Evolutionary conservation across 2,329 filamentous ascomycete genomes (phyloP).

Genomic region (Hirsutella rhossiliensis): DNA sequence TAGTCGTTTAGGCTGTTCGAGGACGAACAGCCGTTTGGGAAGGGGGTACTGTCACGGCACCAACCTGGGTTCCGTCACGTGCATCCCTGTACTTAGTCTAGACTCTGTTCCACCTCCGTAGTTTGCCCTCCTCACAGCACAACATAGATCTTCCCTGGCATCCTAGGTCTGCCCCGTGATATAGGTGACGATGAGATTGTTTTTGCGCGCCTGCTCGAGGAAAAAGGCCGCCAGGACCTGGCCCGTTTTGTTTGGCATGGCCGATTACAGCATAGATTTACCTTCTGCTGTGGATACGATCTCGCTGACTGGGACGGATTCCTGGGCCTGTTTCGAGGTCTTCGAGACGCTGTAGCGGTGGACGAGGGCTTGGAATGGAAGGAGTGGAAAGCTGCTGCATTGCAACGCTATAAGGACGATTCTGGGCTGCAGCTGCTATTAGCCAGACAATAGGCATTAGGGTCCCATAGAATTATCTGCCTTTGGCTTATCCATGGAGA

Average conservation of each 20-base stretch:
- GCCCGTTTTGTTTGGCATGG: constrained; percentile 23
- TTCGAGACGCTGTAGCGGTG: constrained; percentile 20
- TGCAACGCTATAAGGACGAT: constrained; percentile 21
- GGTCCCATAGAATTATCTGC: no score
- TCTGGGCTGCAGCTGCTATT: constrained; percentile 8
- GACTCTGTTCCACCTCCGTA: no score
- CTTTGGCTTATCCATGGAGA: no score
- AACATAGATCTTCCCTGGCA: no score
- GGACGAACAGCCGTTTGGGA: no score
- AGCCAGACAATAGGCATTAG: no score
- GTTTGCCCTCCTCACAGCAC: no score
- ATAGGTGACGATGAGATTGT: constrained; percentile 24
- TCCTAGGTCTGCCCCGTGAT: no score
- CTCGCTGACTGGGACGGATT: constrained; percentile 29
- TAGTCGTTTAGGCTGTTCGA: no score
- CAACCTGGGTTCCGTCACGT: no score
- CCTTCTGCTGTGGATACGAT: constrained; percentile 29
- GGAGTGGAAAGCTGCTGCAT: constrained; percentile 21
- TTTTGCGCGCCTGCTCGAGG: constrained; percentile 19
- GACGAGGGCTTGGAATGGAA: constrained; percentile 23
- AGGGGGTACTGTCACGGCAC: no score
- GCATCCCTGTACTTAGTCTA: no score
- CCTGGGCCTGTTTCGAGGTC: constrained; percentile 25
- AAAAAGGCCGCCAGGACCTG: constrained; percentile 22
- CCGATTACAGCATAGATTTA: constrained; percentile 23